phyloP scores from a whole-genome alignment of 1,284 basidiomycete species.

The Cerioporus squamosus region DNA sequence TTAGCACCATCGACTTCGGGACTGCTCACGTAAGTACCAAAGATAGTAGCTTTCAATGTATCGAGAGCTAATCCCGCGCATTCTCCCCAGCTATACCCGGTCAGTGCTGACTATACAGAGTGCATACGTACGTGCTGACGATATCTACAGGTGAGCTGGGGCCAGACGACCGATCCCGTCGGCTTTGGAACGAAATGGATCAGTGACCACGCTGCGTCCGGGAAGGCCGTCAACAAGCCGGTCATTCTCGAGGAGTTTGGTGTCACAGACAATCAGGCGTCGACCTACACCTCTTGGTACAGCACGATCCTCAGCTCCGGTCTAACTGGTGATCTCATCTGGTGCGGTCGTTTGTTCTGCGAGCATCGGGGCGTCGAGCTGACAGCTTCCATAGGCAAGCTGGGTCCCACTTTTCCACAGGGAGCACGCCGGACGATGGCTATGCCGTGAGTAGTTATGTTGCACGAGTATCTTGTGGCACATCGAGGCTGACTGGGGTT shows the following conservation, averaged over 20 bases:
- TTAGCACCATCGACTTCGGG: conserved; percentile 64
- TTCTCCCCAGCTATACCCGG: conserved; percentile 47
- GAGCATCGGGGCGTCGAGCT: neutral
- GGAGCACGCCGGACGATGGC: conserved; percentile 41
- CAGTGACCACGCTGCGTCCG: conserved; percentile 56
- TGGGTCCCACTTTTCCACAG: conserved; percentile 37
- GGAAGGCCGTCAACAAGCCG: conserved; percentile 56
- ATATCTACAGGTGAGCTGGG: conserved; percentile 42
- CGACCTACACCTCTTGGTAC: conserved; percentile 57
- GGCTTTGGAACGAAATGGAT: conserved; percentile 53
- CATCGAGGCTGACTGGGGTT: neutral
- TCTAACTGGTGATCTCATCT: conserved; percentile 63
- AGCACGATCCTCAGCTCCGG: conserved; percentile 52
- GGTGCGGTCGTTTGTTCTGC: conserved; percentile 41
- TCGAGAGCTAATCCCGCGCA: neutral
- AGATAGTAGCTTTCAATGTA: conserved; percentile 23
- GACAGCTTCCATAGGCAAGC: conserved; percentile 39
- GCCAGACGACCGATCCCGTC: conserved; percentile 46
- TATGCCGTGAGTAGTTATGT: conserved; percentile 34
- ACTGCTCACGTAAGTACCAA: conserved; percentile 57
- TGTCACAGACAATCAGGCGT: conserved; percentile 42
- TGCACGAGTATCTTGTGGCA: neutral
- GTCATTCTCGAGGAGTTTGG: conserved; percentile 47
- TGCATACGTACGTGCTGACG: conserved; percentile 1
- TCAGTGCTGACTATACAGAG: conserved; percentile 14